Conservation (phyloP, 805 yeast species). For the Wickerhamia fluorescens region DNA sequence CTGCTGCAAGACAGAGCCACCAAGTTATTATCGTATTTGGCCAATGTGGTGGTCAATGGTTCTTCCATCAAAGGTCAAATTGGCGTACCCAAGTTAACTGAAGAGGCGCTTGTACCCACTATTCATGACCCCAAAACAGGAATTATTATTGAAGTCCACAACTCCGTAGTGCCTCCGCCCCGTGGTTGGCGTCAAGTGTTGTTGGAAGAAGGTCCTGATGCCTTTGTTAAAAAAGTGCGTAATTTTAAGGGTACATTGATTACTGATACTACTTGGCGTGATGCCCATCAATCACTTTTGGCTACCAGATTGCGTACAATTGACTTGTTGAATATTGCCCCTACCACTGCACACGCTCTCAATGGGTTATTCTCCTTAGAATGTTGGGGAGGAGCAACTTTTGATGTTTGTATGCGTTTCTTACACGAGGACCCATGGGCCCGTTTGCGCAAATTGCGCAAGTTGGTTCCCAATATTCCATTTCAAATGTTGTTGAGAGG, state of each 20-base stretch:
- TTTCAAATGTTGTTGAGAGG: constrained; percentile 99
- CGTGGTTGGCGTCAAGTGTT: constrained; percentile 91
- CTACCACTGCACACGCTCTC: constrained; percentile 85
- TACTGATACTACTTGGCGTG: constrained; percentile 99
- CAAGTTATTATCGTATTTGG: constrained; percentile 83
- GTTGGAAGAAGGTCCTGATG: constrained; percentile 79
- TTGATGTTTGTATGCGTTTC: constrained; percentile 98
- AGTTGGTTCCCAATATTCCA: constrained; percentile 93
- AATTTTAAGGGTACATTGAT: constrained; percentile 76
- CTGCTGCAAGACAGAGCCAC: constrained; percentile 95
- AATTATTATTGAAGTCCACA: constrained; percentile 49
- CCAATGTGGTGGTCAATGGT: constrained; percentile 93
- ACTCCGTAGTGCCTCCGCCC: constrained; percentile 37
- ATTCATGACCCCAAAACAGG: constrained; percentile 58
- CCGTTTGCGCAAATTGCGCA: constrained; percentile 80
- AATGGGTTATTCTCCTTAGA: constrained; percentile 90
- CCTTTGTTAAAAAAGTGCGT: constrained; percentile 84
- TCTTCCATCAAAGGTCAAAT: constrained; percentile 93
- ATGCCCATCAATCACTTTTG: constrained; percentile 94
- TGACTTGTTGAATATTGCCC: constrained; percentile 87
- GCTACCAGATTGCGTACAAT: constrained; percentile 97
- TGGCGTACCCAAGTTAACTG: constrained; percentile 77
- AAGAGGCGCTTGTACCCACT: constrained; percentile 70
- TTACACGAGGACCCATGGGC: constrained; percentile 99
- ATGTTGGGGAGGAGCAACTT: constrained; percentile 99